Base-by-base conservation (phyloP, 768 basidiomycete species). In the Thelephora ganbajun region DNA sequence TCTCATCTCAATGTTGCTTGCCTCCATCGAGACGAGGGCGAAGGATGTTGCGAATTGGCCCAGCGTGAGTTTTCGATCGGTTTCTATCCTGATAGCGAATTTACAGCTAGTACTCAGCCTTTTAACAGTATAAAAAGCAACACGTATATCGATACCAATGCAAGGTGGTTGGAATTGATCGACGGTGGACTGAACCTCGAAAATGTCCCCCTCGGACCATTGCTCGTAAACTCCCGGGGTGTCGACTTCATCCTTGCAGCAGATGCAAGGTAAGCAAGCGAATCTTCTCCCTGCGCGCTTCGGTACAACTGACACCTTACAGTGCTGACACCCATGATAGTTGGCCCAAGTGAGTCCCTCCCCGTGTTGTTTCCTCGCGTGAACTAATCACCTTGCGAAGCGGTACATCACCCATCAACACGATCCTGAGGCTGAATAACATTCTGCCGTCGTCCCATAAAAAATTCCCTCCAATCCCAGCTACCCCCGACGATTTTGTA, bases 181-280 rank as follows among this genome's bases (percentile, higher is more conserved):
- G 85, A 85, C 57, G 85, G 85, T 0, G 68, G 77, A 16, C 77
- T 79, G 18, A 84, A 86, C 55, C 60, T 62, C 9, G 81, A 85
- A 55, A 80, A 83, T 56, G 58, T 86, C 6, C 89, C 89, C 0
- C 66, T 83, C 20, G 77, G 75, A 16, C 80, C 82, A 1, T 63
- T 88, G 22, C 71, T 91, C 47, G 77, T 87, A 22, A 80, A 76
- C 43, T 71, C 74, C 1, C 72, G 90, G 44, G 69, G 59, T 0
- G 55, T 91, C 36, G 89, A 93, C 56, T 75, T 83, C 3, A 75
- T 92, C 53, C 67, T 93, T 13, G 83, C 82, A 0, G 64, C 87
- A 16, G 89, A 92, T 56, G 73, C 72, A 9, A 30, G 26, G 26
- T 30, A 9, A 30, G 5, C 9, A 30, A 30, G 9, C 9, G 9